These are phyloP conservation scores for Lachnellula suecica DNA, from an alignment of 2,329 filamentous ascomycete species.

Conservation along the genomic window DNA sequence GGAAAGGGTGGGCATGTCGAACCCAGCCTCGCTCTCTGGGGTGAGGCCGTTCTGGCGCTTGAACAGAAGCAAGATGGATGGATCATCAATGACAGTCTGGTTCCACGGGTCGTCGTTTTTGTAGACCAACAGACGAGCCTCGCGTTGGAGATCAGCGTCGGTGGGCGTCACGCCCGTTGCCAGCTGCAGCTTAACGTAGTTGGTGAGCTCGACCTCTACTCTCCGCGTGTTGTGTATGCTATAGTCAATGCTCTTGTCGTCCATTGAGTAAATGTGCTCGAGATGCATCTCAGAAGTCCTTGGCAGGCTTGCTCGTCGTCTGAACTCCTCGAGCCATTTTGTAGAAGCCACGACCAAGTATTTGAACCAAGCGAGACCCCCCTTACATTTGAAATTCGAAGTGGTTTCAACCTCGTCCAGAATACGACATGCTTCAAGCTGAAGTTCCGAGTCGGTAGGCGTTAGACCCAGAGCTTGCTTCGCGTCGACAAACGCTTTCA, in stretches of 20 bases:
- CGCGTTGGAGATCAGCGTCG: slow-evolving; percentile 53
- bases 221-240: slow-evolving; percentile 55
- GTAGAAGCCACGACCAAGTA: slow-evolving; percentile 50
- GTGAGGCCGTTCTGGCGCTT: slow-evolving; percentile 33
- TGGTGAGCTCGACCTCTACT: slow-evolving; percentile 54
- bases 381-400: slow-evolving; percentile 25
- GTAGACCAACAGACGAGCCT: slow-evolving; percentile 62
- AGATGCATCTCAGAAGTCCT: slow-evolving; percentile 55
- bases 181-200: slow-evolving; percentile 48
- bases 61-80: slow-evolving; percentile 53
- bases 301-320: slow-evolving; percentile 56
- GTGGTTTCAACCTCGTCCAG: slow-evolving; percentile 54
- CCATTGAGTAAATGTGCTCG: slow-evolving; percentile 48
- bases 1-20: slow-evolving; percentile 19
- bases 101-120: slow-evolving; percentile 64
- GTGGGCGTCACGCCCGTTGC: slow-evolving; percentile 47
- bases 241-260: slow-evolving; percentile 56
- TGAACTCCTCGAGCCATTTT: slow-evolving; percentile 55
- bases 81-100: slow-evolving; percentile 59
- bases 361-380: slow-evolving; percentile 52
- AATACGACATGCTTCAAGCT: slow-evolving; percentile 57
- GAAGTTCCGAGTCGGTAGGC: slow-evolving; percentile 58
- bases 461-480: slow-evolving; percentile 50
- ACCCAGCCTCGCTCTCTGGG: slow-evolving; percentile 17
- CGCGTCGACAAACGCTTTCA: slow-evolving; percentile 24